Evolutionary conservation across 140 eudicot genomes (phyloP).

Genomic region (Bidens hawaiensis): DNA sequence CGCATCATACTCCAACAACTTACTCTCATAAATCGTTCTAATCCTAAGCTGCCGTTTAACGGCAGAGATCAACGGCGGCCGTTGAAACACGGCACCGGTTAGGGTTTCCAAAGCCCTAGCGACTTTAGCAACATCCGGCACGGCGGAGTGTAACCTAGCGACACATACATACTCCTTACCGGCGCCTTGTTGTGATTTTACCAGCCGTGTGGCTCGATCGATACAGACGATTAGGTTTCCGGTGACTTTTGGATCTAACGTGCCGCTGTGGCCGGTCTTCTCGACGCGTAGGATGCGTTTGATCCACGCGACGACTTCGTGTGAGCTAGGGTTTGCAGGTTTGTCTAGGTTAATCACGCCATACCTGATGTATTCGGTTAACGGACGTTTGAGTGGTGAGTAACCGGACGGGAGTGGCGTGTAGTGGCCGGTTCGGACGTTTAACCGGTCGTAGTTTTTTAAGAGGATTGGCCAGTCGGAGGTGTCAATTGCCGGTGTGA

Average conservation of each 20-base stretch:
- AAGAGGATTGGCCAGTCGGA: slow-evolving; percentile 83
- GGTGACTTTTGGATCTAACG: slow-evolving; percentile 88
- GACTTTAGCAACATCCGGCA: slow-evolving; percentile 63
- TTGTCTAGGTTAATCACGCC: slow-evolving; percentile 83
- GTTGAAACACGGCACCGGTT: slow-evolving; percentile 81
- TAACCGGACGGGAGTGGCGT: slow-evolving; percentile 83
- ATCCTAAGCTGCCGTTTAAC: slow-evolving; percentile 82
- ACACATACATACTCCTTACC: slow-evolving; percentile 93
- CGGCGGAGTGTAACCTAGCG: slow-evolving; percentile 66
- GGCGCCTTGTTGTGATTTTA: slow-evolving; percentile 88
- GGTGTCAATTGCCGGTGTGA: slow-evolving; percentile 62
- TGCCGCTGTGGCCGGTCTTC: slow-evolving; percentile 75
- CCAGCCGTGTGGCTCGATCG: slow-evolving; percentile 77
- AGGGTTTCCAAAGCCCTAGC: slow-evolving; percentile 68
- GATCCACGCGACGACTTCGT: too few relatives aligned
- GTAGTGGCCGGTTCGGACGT: slow-evolving; percentile 84
- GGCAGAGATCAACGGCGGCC: slow-evolving; percentile 85
- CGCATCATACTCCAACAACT: slow-evolving; percentile 74
- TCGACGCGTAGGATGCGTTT: too few relatives aligned
- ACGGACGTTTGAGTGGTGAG: slow-evolving; percentile 77
- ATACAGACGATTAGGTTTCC: slow-evolving; percentile 80
- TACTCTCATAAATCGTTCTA: slow-evolving; percentile 78
- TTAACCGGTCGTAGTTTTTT: slow-evolving; percentile 70
- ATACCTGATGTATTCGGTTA: slow-evolving; percentile 74
- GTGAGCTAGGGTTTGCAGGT: slow-evolving; percentile 86